phyloP scores from a whole-genome alignment of 306 rosid species.

The Potentilla sterilis region DNA sequence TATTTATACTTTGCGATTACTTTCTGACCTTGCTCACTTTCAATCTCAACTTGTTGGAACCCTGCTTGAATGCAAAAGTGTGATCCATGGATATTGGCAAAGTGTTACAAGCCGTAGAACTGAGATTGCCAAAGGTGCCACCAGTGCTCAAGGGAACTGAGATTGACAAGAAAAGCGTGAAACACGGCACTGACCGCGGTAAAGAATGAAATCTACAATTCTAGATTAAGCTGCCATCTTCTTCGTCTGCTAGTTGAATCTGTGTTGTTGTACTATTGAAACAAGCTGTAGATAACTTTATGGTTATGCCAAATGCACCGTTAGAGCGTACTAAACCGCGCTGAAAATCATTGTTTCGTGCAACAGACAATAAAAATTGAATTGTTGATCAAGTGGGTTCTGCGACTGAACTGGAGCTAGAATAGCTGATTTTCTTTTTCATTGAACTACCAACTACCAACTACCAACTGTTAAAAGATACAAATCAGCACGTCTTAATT shows the following conservation, averaged over 20 bases:
- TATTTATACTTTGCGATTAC: background rate
- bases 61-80: background rate
- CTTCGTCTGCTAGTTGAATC: background rate
- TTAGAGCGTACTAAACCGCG: no score
- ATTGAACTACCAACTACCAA: background rate
- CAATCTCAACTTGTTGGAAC: background rate
- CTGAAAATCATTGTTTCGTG: background rate
- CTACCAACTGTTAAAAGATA: background rate
- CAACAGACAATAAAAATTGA: background rate
- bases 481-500: background rate
- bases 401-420: background rate
- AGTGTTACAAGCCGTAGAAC: background rate
- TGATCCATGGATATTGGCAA: background rate
- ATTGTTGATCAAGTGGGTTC: background rate
- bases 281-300: background rate
- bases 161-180: no score
- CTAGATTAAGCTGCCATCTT: background rate
- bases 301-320: background rate
- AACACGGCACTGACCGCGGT: no score
- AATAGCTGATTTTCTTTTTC: constrained; percentile 13
- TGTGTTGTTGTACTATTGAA: background rate
- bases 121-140: background rate
- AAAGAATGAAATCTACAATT: no score
- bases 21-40: background rate
- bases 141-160: background rate